Evolutionary conservation across 129 eudicot species (phyloP).

Genomic region (Lactuca sativa): DNA sequence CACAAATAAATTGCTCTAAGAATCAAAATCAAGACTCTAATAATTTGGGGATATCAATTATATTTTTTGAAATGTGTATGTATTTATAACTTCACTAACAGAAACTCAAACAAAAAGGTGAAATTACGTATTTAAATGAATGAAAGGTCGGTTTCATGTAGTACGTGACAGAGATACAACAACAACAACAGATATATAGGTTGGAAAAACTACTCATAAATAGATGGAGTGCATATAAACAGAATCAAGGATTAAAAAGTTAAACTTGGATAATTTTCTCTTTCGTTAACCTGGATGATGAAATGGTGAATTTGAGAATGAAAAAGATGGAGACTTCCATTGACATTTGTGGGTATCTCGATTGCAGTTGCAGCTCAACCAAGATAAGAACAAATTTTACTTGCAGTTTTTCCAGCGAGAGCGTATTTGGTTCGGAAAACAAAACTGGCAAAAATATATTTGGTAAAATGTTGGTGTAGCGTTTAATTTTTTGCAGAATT

Average conservation of each 20-base stretch:
- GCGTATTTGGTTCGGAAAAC: too few species aligned
- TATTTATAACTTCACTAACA: not conserved
- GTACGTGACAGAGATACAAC: slow-evolving; percentile 16
- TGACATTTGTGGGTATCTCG: not conserved
- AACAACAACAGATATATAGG: not conserved
- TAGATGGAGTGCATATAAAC: not conserved
- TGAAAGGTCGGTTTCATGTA: slow-evolving; percentile 21
- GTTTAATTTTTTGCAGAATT: too few species aligned
- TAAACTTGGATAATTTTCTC: not conserved
- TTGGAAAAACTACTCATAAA: not conserved
- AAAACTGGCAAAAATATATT: too few species aligned
- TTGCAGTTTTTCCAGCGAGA: too few species aligned
- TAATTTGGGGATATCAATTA: not conserved
- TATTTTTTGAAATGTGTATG: not conserved
- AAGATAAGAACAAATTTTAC: not conserved
- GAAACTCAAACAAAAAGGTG: slow-evolving; percentile 5
- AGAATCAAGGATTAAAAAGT: not conserved
- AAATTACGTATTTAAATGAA: slow-evolving; percentile 20
- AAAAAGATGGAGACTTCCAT: not conserved
- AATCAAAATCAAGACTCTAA: not conserved
- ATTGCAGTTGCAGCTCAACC: not conserved
- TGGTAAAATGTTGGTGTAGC: too few species aligned
- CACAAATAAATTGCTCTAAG: not conserved
- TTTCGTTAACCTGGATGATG: not conserved
- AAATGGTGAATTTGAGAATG: not conserved